These are phyloP conservation scores for Lactarius trivialis DNA, from an alignment of 768 basidiomycete species.

Conservation along the genomic window DNA sequence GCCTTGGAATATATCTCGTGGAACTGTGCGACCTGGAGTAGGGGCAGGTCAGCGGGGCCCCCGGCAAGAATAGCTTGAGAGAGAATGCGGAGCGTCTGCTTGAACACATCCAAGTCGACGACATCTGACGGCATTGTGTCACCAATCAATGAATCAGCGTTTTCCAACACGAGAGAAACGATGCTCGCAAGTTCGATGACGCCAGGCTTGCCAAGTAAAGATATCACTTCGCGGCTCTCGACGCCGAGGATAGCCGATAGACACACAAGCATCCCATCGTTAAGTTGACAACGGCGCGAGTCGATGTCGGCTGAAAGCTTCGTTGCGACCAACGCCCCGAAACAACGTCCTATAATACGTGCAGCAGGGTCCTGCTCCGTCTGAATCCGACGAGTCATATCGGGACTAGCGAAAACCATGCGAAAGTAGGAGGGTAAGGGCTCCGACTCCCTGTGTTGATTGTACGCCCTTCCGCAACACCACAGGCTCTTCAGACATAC, in stretches of 20 bases:
- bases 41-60: not conserved
- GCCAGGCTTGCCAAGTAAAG: not conserved
- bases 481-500: not conserved
- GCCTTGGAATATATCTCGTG: not conserved
- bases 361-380: not conserved
- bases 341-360: not conserved
- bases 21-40: not conserved
- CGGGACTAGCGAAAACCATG: not conserved
- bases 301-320: not conserved
- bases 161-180: not conserved
- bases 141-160: not conserved
- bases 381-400: not conserved
- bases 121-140: not conserved
- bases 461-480: not conserved
- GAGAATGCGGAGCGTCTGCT: not conserved
- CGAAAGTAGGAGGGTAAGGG: not conserved
- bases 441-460: not conserved
- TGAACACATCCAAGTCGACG: not conserved
- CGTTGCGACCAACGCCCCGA: not conserved
- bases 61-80: not conserved
- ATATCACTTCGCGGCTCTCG: not conserved
- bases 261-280: not conserved
- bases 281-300: not conserved
- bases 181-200: not conserved
- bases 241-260: not conserved